These are phyloP conservation scores for Prunus mira DNA, from an alignment of 306 rosid genomes.

Conservation along the genomic window DNA sequence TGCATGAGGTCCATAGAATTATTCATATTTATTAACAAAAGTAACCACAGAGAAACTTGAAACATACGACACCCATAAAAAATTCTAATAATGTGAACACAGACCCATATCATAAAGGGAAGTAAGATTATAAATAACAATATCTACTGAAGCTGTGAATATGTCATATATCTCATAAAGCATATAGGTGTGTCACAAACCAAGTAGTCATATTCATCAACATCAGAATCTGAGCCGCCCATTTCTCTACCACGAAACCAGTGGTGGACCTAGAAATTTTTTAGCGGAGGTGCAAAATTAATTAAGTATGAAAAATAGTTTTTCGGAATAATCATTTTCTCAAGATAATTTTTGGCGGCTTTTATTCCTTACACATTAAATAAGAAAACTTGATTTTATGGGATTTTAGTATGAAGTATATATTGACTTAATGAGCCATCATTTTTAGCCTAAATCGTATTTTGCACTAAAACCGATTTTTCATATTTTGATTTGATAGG, in stretches of 20 bases:
- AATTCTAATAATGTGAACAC: neutral
- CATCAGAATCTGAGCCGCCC: slow-evolving; percentile 60
- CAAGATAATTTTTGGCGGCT: too few relatives aligned
- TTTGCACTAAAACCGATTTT: too few relatives aligned
- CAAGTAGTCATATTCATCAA: slow-evolving; percentile 55
- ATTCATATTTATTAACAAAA: neutral
- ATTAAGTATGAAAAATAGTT: too few relatives aligned
- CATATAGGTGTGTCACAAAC: slow-evolving; percentile 36
- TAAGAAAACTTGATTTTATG: too few relatives aligned
- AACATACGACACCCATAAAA: neutral
- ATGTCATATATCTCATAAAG: neutral
- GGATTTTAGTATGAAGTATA: too few relatives aligned
- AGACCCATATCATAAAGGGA: neutral
- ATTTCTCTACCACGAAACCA: slow-evolving; percentile 49
- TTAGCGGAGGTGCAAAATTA: too few relatives aligned
- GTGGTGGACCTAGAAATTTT: too few relatives aligned
- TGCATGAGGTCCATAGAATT: slow-evolving; percentile 25
- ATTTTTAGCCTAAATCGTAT: too few relatives aligned
- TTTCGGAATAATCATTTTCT: too few relatives aligned
- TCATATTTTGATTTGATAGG: too few relatives aligned
- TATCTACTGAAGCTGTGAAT: neutral
- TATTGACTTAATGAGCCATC: too few relatives aligned
- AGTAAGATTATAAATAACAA: neutral
- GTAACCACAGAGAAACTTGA: neutral
- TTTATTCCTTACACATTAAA: too few relatives aligned